Base-by-base conservation (phyloP, 768 basidiomycete species). In the Galerina sulciceps region DNA sequence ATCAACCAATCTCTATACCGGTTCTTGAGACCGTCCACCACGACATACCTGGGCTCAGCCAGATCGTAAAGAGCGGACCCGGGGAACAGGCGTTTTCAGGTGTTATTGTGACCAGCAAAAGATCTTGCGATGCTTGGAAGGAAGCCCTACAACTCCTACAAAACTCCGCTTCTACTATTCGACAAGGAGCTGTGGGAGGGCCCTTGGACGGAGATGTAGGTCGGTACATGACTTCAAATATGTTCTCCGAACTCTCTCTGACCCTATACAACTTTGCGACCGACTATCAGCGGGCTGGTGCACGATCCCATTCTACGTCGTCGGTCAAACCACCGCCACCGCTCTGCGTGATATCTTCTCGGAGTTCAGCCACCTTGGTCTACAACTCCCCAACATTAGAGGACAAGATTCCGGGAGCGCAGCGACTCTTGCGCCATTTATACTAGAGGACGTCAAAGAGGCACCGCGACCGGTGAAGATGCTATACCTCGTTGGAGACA, bases 401-500 rank as follows among this genome's bases (percentile, higher is more conserved):
- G 81, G 82, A n/a, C 73, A 75, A 60, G 76, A 83, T 6, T 77
- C 86, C 1, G 94, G 93, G 5, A 90, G 81, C 15, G 84, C 84
- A 17, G 87, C 87, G 64, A 75, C 79, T 38, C 84, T 93, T 10
- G 90, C 85, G 0, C 74, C 70, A 14, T 90, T 85, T 65, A 90
- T 94, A 59, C 64, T 89, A 42, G 61, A 69, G 0, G 76, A 79
- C 48, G 17, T 70, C 10, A 52, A 63, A 44, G 48, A 37, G 15
- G 55, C 55, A 55, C 65, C 37, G 31, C 0, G 10, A 5, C 35
- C 9, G 17, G 40, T 13, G 36, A 77, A 67, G 34, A 67, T 95
- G 47, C 69, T 95, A 6, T 94, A 93, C 68, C 80, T 96, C 10
- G 91, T 86, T 10, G 93, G 93, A 20, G 94, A 95, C 80, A 96